Evolutionary conservation across 257 asterid species (phyloP), one percentile per base, ranked within the genome.

Genomic region (Solanum phureja): DNA sequence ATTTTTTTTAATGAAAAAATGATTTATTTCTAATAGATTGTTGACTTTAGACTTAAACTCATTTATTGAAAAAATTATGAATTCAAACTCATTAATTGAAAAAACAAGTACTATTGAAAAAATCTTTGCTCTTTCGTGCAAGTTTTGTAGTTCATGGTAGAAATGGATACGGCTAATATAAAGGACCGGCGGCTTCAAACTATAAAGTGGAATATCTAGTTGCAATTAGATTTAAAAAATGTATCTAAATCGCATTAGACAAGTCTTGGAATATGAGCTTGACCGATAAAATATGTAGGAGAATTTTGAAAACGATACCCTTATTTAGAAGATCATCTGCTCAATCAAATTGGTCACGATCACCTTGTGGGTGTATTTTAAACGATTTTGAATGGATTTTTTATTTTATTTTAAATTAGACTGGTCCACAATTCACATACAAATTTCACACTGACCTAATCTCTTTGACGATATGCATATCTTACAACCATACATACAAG

Each of bases 241-340:
- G 3, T 13, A 69, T 6, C 1, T 69, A 29, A 68, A 6, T 8
- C 5, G 6, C 2, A 60, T 10, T 62, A n/a, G 3, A n/a, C 5
- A n/a, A 62, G 71, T n/a, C 8, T 9, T n/a, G 31, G 11, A 0
- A 13, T 29, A 5, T 66, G 4, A 27, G 4, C 1, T 66, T 5
- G 0, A 66, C 0, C 0, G 4, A 2, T 0, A 24, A 27, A 66
- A 66, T 6, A 66, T 66, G 4, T 1, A 62, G 29, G 0, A 10
- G 5, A n/a, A n/a, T n/a, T 66, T 66, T 13, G 3, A 66, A 66
- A 2, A 8, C 0, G 0, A 3, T 0, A 66, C 0, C 0, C 1
- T 27, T 5, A 62, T 62, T 62, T 4, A 0, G 1, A 7, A 66
- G 10, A 66, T 66, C 10, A 66, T 0, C 1, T 66, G 4, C 0